Conservation (phyloP, 768 basidiomycete species). For the Kwoniella pini region DNA sequence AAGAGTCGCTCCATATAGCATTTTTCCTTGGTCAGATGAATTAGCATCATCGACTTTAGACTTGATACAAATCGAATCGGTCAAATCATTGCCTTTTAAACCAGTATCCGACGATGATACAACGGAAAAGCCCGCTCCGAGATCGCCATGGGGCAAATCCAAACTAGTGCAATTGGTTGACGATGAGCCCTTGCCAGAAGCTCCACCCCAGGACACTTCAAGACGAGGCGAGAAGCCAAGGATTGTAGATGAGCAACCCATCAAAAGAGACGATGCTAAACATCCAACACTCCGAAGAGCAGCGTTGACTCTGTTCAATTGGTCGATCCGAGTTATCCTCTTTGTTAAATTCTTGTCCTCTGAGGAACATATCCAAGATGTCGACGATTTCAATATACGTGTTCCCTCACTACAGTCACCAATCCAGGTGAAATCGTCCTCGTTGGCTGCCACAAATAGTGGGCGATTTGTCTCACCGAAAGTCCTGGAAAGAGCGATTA, state of each 20-base stretch:
- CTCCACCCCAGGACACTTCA: constrained; percentile 23
- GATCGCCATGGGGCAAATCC: constrained; percentile 22
- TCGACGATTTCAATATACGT: not conserved
- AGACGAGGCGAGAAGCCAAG: constrained; percentile 2
- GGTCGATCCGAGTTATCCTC: constrained; percentile 64
- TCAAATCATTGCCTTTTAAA: constrained; percentile 26
- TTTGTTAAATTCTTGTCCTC: constrained; percentile 51
- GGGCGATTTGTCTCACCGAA: not conserved
- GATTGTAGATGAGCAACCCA: constrained; percentile 30
- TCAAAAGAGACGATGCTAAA: constrained; percentile 57
- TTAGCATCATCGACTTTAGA: constrained; percentile 72
- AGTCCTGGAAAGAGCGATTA: constrained; percentile 60
- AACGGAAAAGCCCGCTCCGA: constrained; percentile 60
- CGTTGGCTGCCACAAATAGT: not conserved
- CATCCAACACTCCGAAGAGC: constrained; percentile 80
- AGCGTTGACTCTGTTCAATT: constrained; percentile 76
- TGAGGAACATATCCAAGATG: not conserved
- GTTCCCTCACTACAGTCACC: not conserved
- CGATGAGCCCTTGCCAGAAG: constrained; percentile 38
- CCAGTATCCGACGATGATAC: not conserved
- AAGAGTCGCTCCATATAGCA: constrained; percentile 64
- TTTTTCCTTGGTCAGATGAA: constrained; percentile 66
- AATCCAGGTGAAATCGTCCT: not conserved
- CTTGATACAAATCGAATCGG: constrained; percentile 60
- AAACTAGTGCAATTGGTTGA: constrained; percentile 16